Evolutionary conservation across 2,329 filamentous ascomycete species (phyloP), one percentile per base, ranked within the genome.

Genomic region (Volutella citrinella): DNA sequence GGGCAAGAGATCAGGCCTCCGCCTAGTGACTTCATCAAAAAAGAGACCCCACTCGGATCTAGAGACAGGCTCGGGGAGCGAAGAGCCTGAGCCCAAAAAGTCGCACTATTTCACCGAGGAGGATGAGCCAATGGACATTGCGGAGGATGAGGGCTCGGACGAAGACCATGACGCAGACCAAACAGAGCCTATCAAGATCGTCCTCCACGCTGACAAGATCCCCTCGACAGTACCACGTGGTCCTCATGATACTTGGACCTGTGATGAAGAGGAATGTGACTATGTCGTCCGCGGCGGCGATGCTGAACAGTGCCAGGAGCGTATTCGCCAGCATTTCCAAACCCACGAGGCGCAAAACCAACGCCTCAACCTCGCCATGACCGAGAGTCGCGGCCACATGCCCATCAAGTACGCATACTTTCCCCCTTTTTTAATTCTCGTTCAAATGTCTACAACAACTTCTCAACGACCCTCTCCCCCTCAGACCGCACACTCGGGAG

Each of bases 281-380:
- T 80, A 80, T 46, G 69, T 80, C 24, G 77, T 87, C 10, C 80
- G 80, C 41, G 72, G 70, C 4, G 78, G 77, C n/a, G 72, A 78
- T 27, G 68, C 74, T 25, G 60, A 70, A 4, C 66, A 70, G 1
- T 76, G 75, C 16, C 71, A 76, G 38, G 61, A 67, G 5, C 60
- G 76, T 9, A 82, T 87, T 27, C 67, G 66, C 13, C 65, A 73
- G 29, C 84, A 88, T 52, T 73, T 81, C 23, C 43, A 66, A 23
- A 65, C 74, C 32, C 83, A 87, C 50, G 74, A 78, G 24, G 65
- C 69, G 31, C 73, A 77, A 38, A 63, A 72, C 12, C 57, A 69
- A 56, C 64, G 66, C 48, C 62, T 69, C 38, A 66, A 68, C 29
- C 62, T 79, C 19, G 76, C 75, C 17, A 59, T 84, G 30, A 68